phyloP scores from a whole-genome alignment of 331 rosid species.

The Ulmus americana region DNA sequence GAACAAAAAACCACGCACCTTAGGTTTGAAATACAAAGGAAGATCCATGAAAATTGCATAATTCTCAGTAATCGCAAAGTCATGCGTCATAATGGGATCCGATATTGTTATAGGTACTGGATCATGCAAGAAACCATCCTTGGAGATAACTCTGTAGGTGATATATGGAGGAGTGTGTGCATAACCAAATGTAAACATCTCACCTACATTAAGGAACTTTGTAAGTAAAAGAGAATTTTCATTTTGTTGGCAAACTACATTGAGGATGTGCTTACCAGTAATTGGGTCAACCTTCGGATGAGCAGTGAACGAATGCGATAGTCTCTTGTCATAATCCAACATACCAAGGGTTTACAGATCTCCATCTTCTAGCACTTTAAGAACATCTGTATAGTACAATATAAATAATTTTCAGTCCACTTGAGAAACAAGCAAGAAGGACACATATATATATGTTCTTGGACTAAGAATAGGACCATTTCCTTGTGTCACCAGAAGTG shows the following conservation, averaged over 20 bases:
- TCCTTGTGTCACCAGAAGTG: conserved; percentile 12
- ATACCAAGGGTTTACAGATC: conserved; percentile 89
- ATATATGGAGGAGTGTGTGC: conserved; percentile 72
- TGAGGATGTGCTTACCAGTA: conserved; percentile 53
- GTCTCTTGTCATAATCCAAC: conserved; percentile 90
- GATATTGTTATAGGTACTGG: conserved; percentile 86
- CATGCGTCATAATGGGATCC: conserved; percentile 91
- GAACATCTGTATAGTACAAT: conserved; percentile 51
- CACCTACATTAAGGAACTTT: conserved; percentile 53
- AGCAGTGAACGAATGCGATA: conserved; percentile 89
- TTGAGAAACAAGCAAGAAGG: conserved; percentile 16
- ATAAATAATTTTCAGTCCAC: conserved; percentile 18
- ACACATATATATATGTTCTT: conserved; percentile 1
- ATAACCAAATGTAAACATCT: conserved; percentile 96
- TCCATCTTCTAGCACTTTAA: conserved; percentile 92
- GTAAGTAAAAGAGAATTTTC: conserved; percentile 18
- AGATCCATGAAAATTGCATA: conserved; percentile 88
- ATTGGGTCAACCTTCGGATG: conserved; percentile 97
- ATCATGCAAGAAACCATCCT: conserved; percentile 85
- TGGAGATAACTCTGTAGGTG: conserved; percentile 84
- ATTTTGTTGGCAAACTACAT: conserved; percentile 15
- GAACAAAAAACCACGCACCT: conserved; percentile 38
- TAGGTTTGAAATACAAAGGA: conserved; percentile 74
- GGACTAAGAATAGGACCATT: conserved; percentile 8
- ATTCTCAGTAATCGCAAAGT: conserved; percentile 86